Evolutionary conservation across 2,329 filamentous ascomycete species (phyloP), one percentile per base, ranked within the genome.

Genomic region (Tolypocladium nubicola): DNA sequence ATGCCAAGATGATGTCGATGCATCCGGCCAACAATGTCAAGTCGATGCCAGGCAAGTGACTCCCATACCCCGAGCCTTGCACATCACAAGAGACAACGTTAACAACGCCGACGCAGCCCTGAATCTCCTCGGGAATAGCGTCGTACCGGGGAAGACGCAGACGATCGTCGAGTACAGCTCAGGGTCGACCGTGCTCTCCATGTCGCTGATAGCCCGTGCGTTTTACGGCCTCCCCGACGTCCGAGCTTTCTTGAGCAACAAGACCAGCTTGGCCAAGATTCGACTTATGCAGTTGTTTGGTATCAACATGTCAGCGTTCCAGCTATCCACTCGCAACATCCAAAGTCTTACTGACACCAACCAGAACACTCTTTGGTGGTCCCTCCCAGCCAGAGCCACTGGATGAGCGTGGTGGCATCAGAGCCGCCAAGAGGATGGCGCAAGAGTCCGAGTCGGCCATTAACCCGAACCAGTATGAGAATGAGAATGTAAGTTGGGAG

Each of bases 11-110:
- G 80, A 80, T 86, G 77, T 82, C 80, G 2, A 80, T 80, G 73
- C 80, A 83, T 62, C 83, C 84, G 1, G 80, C 82, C 4, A 81
- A 86, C 60, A 86, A 86, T 53, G 83, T 86, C 61, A 86, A 86
- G 65, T 76, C 79, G 2, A 76, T 87, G 68, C 83, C 83, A 62
- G 80, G 79, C 79, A 66, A 11, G 57, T 49, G 45, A 49, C 23
- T 7, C 41, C 7, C 19, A 6, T 23, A 11, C 23, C 13, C 16
- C 7, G 11, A 3, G 11, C 30, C 9, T 26, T 19, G 33, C 50
- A 2, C 35, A 14, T 5, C 4, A 19, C 23, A 53, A 21, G 10
- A 53, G 7, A 23, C 50, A 39, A 14, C 30, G 4, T 3, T 43
- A 14, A 45, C n/a, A n/a, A 11, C 11, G n/a, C 41, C 19, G 59